A percentile compares a stretch with the other conserved stretches of the same genome.
Evolutionary conservation across 345 rosid genomes (phyloP).

Genomic region (Eucalyptus fibrosa): DNA sequence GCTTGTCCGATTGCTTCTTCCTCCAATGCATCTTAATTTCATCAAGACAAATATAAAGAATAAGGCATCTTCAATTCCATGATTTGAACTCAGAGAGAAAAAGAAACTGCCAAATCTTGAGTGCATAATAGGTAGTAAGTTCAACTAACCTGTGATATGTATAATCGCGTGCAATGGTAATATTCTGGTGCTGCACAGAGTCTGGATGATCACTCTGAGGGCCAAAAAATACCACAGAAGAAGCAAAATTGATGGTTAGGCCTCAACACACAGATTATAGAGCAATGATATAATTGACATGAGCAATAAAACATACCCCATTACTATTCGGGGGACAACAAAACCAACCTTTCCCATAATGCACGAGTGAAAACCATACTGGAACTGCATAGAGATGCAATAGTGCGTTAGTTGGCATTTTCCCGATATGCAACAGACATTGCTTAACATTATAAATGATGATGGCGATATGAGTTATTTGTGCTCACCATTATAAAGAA

Average conservation of each 20-base stretch:
- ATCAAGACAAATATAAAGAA: background rate
- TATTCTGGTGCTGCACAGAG: conserved; percentile 65
- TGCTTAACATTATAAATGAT: background rate
- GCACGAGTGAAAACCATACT: conserved; percentile 66
- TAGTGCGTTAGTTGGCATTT: background rate
- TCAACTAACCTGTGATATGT: conserved; percentile 42
- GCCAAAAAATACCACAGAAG: background rate
- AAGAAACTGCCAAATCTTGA: background rate
- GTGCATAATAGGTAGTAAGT: background rate
- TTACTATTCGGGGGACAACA: conserved; percentile 49
- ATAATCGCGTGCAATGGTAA: conserved; percentile 71
- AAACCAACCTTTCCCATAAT: conserved; percentile 56
- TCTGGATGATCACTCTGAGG: conserved; percentile 47
- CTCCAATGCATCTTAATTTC: background rate
- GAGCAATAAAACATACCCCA: conserved; percentile 35
- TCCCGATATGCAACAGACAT: background rate
- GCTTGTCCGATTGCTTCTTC: background rate
- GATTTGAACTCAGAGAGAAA: background rate
- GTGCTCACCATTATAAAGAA: conserved; percentile 56
- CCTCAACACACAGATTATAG: background rate
- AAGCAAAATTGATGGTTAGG: background rate
- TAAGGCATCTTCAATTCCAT: background rate
- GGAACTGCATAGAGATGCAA: conserved; percentile 19
- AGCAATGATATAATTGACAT: background rate
- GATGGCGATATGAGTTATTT: background rate